phyloP scores from a whole-genome alignment of 202 grass and related monocot genomes.

The Digitaria exilis region DNA sequence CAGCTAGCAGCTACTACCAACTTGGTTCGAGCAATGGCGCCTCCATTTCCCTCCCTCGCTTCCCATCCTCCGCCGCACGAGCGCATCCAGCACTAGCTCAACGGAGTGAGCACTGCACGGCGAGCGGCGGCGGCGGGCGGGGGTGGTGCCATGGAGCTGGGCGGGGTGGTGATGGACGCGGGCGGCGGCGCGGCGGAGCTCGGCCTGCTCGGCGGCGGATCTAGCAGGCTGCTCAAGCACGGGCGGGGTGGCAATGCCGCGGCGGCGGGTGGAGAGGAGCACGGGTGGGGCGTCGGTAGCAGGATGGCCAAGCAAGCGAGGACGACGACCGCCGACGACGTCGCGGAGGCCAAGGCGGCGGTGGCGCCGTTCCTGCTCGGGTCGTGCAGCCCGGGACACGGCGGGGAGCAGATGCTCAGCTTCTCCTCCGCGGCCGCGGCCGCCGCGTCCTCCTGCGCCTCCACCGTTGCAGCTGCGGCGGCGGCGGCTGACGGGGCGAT shows the following conservation, averaged over 20 bases:
- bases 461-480: neutral
- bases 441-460: slow-evolving; percentile 5
- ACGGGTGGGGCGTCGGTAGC: slow-evolving; percentile 54
- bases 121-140: neutral
- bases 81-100: slow-evolving; percentile 14
- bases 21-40: slow-evolving; percentile 30
- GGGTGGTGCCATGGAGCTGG: slow-evolving; percentile 74
- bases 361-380: slow-evolving; percentile 56
- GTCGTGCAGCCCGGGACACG: slow-evolving; percentile 50
- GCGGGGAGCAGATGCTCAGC: slow-evolving; percentile 91
- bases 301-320: slow-evolving; percentile 60
- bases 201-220: slow-evolving; percentile 34
- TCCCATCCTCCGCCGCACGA: slow-evolving; percentile 33
- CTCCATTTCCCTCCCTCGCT: slow-evolving; percentile 5
- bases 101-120: neutral
- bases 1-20: neutral
- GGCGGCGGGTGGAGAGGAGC: slow-evolving; percentile 48
- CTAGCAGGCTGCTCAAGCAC: slow-evolving; percentile 54
- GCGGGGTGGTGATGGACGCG: slow-evolving; percentile 56
- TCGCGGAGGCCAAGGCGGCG: slow-evolving; percentile 49
- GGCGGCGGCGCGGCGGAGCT: slow-evolving; percentile 43
- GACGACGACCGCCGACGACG: slow-evolving; percentile 43
- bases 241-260: slow-evolving; percentile 53
- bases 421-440: slow-evolving; percentile 53
- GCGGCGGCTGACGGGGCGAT: slow-evolving; percentile 44